phyloP scores from a whole-genome alignment of 2,329 filamentous ascomycete species.

The Botrytis fragariae region DNA sequence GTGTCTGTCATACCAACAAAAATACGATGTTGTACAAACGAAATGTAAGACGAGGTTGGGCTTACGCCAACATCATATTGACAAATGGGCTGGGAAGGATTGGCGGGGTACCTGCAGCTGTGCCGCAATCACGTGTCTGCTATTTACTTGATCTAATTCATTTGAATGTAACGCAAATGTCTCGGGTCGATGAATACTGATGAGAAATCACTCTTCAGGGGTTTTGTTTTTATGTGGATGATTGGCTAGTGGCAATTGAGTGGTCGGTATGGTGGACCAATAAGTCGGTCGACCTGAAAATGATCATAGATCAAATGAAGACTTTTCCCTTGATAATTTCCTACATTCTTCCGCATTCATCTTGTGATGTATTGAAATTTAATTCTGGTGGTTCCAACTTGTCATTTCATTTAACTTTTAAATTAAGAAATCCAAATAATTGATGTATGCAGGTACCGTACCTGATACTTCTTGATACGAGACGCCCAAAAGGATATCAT shows the following conservation, averaged over 20 bases:
- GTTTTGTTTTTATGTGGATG: not conserved
- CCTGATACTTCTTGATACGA: not conserved
- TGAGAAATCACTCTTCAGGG: not conserved
- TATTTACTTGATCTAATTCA: not conserved
- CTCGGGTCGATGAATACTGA: not conserved
- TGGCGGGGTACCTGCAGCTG: not conserved
- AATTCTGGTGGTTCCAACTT: not conserved
- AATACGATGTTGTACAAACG: not conserved
- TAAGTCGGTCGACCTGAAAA: not conserved
- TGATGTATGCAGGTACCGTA: conserved; percentile 6
- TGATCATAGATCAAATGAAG: not conserved
- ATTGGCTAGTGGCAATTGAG: not conserved
- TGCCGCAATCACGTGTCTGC: not conserved
- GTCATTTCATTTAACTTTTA: not conserved
- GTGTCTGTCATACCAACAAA: not conserved
- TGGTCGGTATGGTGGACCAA: not conserved
- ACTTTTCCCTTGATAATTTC: not conserved
- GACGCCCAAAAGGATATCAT: not conserved
- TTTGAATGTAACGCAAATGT: not conserved
- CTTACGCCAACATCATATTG: not conserved
- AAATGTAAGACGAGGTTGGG: conserved; percentile 4
- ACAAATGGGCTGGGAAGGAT: not conserved
- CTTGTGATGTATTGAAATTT: not conserved
- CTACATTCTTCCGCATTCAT: not conserved
- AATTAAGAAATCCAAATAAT: not conserved